Evolutionary conservation across 164 flowering plant genomes (phyloP).

Genomic region (Chimonanthus praecox): DNA sequence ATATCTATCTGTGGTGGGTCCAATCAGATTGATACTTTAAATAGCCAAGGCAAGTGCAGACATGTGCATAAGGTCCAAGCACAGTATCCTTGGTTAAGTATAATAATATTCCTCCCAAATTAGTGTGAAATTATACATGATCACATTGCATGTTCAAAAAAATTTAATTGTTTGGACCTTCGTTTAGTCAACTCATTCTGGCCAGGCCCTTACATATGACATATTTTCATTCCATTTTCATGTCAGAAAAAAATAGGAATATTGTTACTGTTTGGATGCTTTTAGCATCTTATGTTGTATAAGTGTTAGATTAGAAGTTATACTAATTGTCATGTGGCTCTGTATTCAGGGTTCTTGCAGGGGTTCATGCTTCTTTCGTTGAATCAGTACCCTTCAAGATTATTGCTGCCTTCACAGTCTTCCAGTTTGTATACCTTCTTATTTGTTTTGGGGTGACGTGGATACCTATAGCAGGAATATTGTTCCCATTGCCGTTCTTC

Average conservation of each 20-base stretch:
- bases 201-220: background rate
- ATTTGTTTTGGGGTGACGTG: conserved; percentile 75
- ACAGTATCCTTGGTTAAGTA: too few species aligned
- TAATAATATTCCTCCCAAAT: too few species aligned
- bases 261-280: background rate
- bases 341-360: conserved; percentile 48
- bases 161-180: background rate
- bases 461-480: conserved; percentile 85
- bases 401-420: conserved; percentile 55
- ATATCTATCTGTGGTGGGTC: background rate
- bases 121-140: too few species aligned
- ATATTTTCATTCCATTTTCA: background rate
- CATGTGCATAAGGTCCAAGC: background rate
- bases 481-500: conserved; percentile 86
- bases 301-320: too few species aligned
- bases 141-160: background rate
- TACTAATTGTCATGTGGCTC: background rate
- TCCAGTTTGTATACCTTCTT: conserved; percentile 52
- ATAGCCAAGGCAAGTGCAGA: too few species aligned
- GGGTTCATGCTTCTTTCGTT: conserved; percentile 61
- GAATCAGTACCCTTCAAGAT: conserved; percentile 65
- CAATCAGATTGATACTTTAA: background rate
- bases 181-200: too few species aligned
- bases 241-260: background rate
- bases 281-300: background rate